These are phyloP conservation scores for Reutealis trisperma DNA, from an alignment of 345 rosid species.

Conservation along the genomic window DNA sequence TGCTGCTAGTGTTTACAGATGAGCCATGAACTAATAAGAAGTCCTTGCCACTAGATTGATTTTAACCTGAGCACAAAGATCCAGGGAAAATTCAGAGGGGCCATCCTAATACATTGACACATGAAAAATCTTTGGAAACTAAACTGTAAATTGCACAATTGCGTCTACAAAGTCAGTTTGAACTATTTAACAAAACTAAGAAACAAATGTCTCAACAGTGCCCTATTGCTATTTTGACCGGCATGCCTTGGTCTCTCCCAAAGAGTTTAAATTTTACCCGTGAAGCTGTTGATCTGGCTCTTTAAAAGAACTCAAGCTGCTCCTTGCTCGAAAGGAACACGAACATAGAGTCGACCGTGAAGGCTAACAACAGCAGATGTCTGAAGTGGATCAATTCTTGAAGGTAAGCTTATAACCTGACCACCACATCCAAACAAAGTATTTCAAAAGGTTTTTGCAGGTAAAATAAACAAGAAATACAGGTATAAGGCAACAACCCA, in stretches of 20 bases:
- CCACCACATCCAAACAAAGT: conserved; percentile 16
- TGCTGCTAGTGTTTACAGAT: not conserved
- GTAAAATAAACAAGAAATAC: not conserved
- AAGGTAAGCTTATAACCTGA: conserved; percentile 72
- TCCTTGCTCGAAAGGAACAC: conserved; percentile 53
- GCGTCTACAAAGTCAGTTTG: conserved; percentile 4
- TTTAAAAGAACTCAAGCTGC: conserved; percentile 12
- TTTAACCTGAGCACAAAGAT: not conserved
- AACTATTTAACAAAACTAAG: conserved; percentile 1
- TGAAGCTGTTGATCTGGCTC: conserved; percentile 4
- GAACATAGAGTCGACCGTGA: conserved; percentile 73
- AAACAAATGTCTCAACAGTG: not conserved
- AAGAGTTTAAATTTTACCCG: conserved; percentile 19
- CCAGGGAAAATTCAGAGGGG: not conserved
- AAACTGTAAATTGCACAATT: conserved; percentile 4
- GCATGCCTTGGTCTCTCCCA: conserved; percentile 16
- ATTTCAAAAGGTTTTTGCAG: not conserved
- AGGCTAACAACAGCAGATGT: conserved; percentile 74
- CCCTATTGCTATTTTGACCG: conserved; percentile 3
- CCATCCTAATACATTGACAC: not conserved
- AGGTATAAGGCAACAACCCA: not conserved
- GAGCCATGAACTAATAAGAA: not conserved
- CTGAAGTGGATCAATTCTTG: conserved; percentile 74
- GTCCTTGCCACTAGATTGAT: not conserved
- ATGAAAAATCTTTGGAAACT: conserved; percentile 1